A percentile compares a stretch with the other conserved stretches of the same genome.
Evolutionary conservation across 1,139 yeast genomes (phyloP).

Genomic region (Suhomyces anneliseae): DNA sequence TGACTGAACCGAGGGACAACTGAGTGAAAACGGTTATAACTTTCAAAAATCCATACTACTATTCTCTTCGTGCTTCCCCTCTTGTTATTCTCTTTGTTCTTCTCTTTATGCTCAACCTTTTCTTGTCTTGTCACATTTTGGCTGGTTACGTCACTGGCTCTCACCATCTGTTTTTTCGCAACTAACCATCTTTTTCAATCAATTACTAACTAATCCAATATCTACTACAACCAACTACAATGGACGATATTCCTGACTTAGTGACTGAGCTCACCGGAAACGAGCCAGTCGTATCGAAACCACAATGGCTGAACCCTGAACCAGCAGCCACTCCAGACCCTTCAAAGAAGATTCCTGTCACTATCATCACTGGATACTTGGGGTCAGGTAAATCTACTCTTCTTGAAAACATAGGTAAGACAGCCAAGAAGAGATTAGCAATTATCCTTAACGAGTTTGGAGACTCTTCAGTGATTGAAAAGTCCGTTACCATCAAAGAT

Average conservation of each 20-base stretch:
- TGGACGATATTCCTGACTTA: slow-evolving; percentile 21
- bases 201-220: neutral
- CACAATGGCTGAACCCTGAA: slow-evolving; percentile 2
- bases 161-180: neutral
- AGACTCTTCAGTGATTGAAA: slow-evolving; percentile 85
- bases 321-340: slow-evolving; percentile 12
- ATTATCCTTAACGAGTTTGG: slow-evolving; percentile 91
- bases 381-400: slow-evolving; percentile 96
- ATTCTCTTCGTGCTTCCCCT: too few relatives aligned
- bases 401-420: slow-evolving; percentile 68
- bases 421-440: slow-evolving; percentile 73
- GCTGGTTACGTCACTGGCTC: too few relatives aligned
- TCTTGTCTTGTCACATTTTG: too few relatives aligned
- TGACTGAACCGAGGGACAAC: too few relatives aligned
- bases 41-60: too few relatives aligned
- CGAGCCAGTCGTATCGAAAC: neutral
- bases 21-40: too few relatives aligned
- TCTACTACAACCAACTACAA: slow-evolving; percentile 6
- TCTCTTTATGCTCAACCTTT: too few relatives aligned
- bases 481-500: slow-evolving; percentile 75
- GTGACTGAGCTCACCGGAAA: slow-evolving; percentile 15
- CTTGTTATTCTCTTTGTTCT: too few relatives aligned
- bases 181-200: neutral
- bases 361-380: slow-evolving; percentile 89
- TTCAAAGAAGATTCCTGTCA: slow-evolving; percentile 71